A percentile compares a stretch with the other conserved stretches of the same genome.
These are phyloP conservation scores for Silene vulgaris DNA, from an alignment of 179 eudicot species.

Conservation along the genomic window DNA sequence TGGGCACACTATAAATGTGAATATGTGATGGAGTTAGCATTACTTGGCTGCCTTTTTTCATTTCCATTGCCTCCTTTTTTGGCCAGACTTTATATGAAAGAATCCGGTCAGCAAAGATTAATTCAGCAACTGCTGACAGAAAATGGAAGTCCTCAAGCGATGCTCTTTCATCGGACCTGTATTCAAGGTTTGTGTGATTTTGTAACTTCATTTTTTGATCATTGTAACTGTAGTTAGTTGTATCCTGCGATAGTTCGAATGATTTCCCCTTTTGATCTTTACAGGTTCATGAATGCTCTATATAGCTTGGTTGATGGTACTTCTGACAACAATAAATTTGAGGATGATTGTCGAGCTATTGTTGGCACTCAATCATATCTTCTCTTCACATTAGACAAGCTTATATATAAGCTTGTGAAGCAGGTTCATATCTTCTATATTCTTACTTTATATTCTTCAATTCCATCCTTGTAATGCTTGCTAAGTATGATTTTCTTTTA, in stretches of 20 bases:
- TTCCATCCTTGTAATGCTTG: background rate
- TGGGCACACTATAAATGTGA: no score
- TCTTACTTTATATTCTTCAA: conserved; percentile 9
- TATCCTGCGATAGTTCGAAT: conserved; percentile 12
- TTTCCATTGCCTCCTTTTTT: conserved; percentile 8
- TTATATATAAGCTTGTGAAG: conserved; percentile 72
- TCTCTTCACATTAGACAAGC: conserved; percentile 87
- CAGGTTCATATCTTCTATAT: conserved; percentile 44
- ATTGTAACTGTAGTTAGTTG: conserved; percentile 8
- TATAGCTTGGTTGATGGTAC: conserved; percentile 78
- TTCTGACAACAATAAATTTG: conserved; percentile 74
- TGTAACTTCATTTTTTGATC: conserved; percentile 11
- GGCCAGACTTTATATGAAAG: conserved; percentile 73
- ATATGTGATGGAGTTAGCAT: no score
- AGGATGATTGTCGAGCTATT: conserved; percentile 89
- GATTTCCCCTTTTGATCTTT: conserved; percentile 24
- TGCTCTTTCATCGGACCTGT: conserved; percentile 49
- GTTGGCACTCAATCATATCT: conserved; percentile 84
- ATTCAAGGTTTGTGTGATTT: conserved; percentile 49
- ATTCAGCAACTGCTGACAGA: conserved; percentile 48
- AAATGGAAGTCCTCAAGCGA: conserved; percentile 65
- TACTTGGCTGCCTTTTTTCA: background rate
- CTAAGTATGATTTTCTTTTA: background rate
- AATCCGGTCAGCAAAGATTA: conserved; percentile 67
- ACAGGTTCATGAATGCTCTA: conserved; percentile 71